A percentile compares a stretch with the other conserved stretches of the same genome.
phyloP scores from a whole-genome alignment of 73 alveolate species.

The Tetrahymena borealis region DNA sequence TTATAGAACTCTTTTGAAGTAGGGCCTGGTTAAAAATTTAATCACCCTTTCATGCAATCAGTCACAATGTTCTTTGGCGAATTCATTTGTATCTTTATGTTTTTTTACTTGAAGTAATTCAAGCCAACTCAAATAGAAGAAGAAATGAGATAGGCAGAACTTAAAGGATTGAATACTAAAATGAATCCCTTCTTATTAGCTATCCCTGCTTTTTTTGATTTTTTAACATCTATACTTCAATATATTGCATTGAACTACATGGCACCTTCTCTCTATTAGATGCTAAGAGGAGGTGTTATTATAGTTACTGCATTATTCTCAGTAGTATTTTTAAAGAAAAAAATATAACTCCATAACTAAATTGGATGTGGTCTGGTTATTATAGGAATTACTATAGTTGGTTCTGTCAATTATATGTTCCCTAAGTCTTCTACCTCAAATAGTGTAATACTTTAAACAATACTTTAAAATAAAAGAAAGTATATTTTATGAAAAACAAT shows the following conservation, averaged over 20 bases:
- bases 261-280: conserved; percentile 79
- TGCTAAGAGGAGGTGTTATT: conserved; percentile 89
- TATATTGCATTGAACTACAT: conserved; percentile 23
- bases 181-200: conserved; percentile 1
- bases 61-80: conserved; percentile 30
- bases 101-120: neutral
- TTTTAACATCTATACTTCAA: conserved; percentile 20
- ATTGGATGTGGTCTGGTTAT: conserved; percentile 64
- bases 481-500: too few relatives aligned
- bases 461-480: too few relatives aligned
- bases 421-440: conserved; percentile 11
- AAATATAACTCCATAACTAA: conserved; percentile 70
- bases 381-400: conserved; percentile 80
- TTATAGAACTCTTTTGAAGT: conserved; percentile 3
- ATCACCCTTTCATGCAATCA: conserved; percentile 33
- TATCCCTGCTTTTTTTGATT: conserved; percentile 24
- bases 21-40: conserved; percentile 11
- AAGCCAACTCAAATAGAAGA: neutral
- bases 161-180: conserved; percentile 1
- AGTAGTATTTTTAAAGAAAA: conserved; percentile 67
- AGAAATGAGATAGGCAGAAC: neutral
- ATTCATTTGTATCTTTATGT: conserved; percentile 3
- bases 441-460: neutral
- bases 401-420: conserved; percentile 53
- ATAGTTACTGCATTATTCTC: conserved; percentile 75